Percentiles rank a stretch among this genome's conserved stretches.
Conservation (phyloP, 2,329 filamentous ascomycete genomes). For the Fusarium siculi region DNA sequence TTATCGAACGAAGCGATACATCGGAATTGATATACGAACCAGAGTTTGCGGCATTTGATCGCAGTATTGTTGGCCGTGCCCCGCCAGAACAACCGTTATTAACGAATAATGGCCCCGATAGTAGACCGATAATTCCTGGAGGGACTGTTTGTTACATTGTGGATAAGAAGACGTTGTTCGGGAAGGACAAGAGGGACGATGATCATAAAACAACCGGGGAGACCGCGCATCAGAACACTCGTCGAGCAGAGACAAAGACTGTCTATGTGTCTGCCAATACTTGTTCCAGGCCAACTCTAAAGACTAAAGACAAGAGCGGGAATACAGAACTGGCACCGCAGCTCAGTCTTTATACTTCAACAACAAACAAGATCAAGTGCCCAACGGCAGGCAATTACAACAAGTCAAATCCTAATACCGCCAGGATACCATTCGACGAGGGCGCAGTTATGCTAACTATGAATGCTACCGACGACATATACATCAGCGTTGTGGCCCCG, state of each 20-base stretch:
- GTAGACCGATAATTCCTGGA: conserved; percentile 71
- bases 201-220: conserved; percentile 20
- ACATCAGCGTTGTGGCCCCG: conserved; percentile 79
- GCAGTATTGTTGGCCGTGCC: conserved; percentile 71
- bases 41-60: conserved; percentile 69
- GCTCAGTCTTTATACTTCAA: conserved; percentile 81
- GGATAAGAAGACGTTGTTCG: conserved; percentile 45
- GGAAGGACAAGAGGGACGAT: conserved; percentile 29
- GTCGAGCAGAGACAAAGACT: conserved; percentile 51
- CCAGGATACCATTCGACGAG: conserved; percentile 64
- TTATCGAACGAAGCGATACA: conserved; percentile 14
- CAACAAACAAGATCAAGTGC: conserved; percentile 47
- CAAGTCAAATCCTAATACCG: conserved; percentile 27
- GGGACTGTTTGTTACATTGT: conserved; percentile 60
- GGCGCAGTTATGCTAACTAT: conserved; percentile 76
- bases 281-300: conserved; percentile 76
- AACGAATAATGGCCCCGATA: conserved; percentile 72
- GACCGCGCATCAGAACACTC: conserved; percentile 23
- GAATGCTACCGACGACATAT: conserved; percentile 74
- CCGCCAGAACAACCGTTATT: conserved; percentile 61
- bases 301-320: conserved; percentile 24
- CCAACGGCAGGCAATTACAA: conserved; percentile 37
- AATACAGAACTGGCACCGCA: conserved; percentile 66
- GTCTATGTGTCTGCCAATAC: conserved; percentile 89
- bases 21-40: conserved; percentile 63